Base-by-base conservation (phyloP, 163 green algal genomes). In the Volvox carteri region DNA sequence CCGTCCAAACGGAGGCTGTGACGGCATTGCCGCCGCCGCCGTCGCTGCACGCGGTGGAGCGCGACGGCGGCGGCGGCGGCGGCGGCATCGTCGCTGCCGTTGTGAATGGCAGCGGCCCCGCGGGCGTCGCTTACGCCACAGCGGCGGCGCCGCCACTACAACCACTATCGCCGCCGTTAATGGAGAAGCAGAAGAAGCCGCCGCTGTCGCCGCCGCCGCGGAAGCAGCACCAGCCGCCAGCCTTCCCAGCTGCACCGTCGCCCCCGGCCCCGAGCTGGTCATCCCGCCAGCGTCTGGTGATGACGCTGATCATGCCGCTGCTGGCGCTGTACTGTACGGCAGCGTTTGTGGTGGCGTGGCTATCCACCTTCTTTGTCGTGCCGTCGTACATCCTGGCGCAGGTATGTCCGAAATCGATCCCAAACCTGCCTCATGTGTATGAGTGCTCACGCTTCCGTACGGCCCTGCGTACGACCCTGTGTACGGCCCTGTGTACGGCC, bases 291-390 rank as follows among this genome's bases (percentile, higher is more conserved):
- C 58, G 65, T 30, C 21, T 86, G 54, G 62, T 11, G 19, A 35
- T 86, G 56, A 73, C 58, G 19, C 58, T 86, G 37, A 78, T 39
- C 41, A 30, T 67, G 60, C 81, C 79, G 46, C 73, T 93, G 73
- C 74, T 92, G 65, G 25, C 37, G 37, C 4, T 9, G 33, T 97
- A 92, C 75, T 91, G 94, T 41, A 25, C 93, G 12, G 37, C 93
- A 41, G 93, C 94, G 0, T 90, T 93, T 25, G 11, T 90, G 12
- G 14, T 92, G 0, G 92, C 93, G 1, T 87, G 95, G 73, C 33
- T 97, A 12, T 67, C 84, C 25, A 94, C 91, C 0, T 68, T 95
- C 11, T 33, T 89, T 3, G 46, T 95, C n/a, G 9, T 95, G 16
- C 87, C 94, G 54, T 92, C 91, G 30, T 75, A 75, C 65, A 75